Evolutionary conservation across 495 filamentous ascomycete species (phyloP).

Genomic region (Penicillium atrosanguineum): DNA sequence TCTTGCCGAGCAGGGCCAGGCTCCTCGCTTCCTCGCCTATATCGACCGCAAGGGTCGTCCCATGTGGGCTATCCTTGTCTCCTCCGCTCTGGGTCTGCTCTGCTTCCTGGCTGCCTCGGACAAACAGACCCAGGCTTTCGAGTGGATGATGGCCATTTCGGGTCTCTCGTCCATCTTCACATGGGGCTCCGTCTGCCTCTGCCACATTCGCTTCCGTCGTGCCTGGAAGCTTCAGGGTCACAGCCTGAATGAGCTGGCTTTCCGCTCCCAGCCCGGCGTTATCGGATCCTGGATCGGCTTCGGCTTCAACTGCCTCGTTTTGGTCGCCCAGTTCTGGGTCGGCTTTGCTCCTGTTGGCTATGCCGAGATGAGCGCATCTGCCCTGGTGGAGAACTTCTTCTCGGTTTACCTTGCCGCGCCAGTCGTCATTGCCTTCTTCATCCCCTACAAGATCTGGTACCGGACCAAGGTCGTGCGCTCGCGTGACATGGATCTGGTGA

Average conservation of each 20-base stretch:
- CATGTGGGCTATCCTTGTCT: constrained; percentile 66
- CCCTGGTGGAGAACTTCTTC: constrained; percentile 67
- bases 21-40: constrained; percentile 72
- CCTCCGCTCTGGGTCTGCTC: constrained; percentile 70
- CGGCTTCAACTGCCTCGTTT: constrained; percentile 72
- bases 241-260: constrained; percentile 72
- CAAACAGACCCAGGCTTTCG: constrained; percentile 63
- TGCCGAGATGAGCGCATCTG: constrained; percentile 32
- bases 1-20: constrained; percentile 81
- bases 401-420: constrained; percentile 76
- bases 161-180: constrained; percentile 90
- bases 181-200: constrained; percentile 85
- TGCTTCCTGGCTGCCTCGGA: constrained; percentile 72
- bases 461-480: constrained; percentile 63
- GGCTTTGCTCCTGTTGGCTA: constrained; percentile 76
- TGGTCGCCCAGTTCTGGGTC: constrained; percentile 92
- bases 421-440: constrained; percentile 71
- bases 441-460: constrained; percentile 77
- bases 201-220: constrained; percentile 87
- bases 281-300: constrained; percentile 84
- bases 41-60: constrained; percentile 84
- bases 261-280: constrained; percentile 75
- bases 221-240: constrained; percentile 73
- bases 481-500: constrained; percentile 79
- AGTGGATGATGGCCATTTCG: constrained; percentile 88